Conservation (phyloP, 2,329 filamentous ascomycete genomes). For the Claviceps humidiphila region DNA sequence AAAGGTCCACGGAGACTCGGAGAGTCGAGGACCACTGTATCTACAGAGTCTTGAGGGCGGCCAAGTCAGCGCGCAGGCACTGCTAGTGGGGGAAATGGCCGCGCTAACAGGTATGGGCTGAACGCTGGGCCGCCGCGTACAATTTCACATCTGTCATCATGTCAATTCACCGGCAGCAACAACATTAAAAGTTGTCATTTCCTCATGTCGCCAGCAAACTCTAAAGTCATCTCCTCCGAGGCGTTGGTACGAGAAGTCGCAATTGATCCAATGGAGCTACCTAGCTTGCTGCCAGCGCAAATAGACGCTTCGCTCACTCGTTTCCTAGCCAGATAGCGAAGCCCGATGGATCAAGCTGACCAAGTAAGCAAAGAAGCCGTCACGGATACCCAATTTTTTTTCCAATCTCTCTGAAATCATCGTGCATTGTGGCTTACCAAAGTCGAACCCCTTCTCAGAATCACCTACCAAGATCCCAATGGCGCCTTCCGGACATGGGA, state of each 20-base stretch:
- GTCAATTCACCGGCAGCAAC: too few relatives aligned
- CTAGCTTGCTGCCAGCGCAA: not conserved
- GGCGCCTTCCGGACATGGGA: constrained; percentile 54
- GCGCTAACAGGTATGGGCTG: too few relatives aligned
- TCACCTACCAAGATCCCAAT: constrained; percentile 50
- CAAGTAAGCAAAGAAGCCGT: constrained; percentile 27
- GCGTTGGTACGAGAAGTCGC: constrained; percentile 26
- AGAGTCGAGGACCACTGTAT: too few relatives aligned
- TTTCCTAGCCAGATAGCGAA: constrained; percentile 31
- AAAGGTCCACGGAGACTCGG: too few relatives aligned
- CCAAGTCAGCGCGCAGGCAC: too few relatives aligned
- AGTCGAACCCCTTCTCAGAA: constrained; percentile 22
- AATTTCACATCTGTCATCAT: too few relatives aligned
- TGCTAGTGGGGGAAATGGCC: too few relatives aligned
- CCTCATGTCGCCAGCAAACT: constrained; percentile 27
- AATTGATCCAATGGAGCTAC: not conserved
- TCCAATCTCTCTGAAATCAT: not conserved
- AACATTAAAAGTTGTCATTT: not conserved
- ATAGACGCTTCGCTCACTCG: not conserved
- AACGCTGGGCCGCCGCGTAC: too few relatives aligned
- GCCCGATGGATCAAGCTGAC: constrained; percentile 48
- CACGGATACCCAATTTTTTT: not conserved
- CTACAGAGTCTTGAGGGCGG: too few relatives aligned
- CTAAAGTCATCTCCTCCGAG: constrained; percentile 30
- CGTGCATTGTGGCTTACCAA: not conserved